phyloP scores from a whole-genome alignment of 768 basidiomycete species.

The Hygrophorus pudorinus region DNA sequence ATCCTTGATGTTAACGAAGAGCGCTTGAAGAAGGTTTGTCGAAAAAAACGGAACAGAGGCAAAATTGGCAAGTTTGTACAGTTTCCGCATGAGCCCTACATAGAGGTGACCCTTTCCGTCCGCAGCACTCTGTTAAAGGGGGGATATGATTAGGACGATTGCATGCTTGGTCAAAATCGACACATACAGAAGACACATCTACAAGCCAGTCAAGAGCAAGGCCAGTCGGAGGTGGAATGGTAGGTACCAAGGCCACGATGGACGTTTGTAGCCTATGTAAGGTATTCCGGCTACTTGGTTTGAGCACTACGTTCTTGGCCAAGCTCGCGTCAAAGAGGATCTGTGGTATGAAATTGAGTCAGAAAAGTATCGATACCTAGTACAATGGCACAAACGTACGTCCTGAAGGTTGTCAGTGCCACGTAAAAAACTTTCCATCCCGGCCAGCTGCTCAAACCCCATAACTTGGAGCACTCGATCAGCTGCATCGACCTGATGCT shows the following conservation, averaged over 20 bases:
- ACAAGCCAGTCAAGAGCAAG: conserved; percentile 44
- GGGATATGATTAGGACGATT: background rate
- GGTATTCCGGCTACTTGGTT: conserved; percentile 52
- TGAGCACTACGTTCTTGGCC: conserved; percentile 40
- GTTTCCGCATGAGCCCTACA: conserved; percentile 45
- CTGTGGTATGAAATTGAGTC: conserved; percentile 24
- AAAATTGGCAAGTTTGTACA: conserved; percentile 62
- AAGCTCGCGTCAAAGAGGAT: conserved; percentile 34
- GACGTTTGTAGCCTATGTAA: conserved; percentile 47
- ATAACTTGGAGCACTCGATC: conserved; percentile 36
- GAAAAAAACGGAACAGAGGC: conserved; percentile 39
- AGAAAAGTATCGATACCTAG: background rate
- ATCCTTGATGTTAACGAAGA: conserved; percentile 62
- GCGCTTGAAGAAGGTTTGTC: conserved; percentile 42
- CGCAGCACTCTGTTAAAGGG: conserved; percentile 6
- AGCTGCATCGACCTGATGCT: conserved; percentile 48
- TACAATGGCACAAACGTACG: conserved; percentile 15
- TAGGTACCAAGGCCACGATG: conserved; percentile 39
- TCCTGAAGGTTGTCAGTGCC: conserved; percentile 21
- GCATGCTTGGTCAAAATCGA: background rate
- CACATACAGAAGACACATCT: conserved; percentile 22
- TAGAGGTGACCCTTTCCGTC: conserved; percentile 30
- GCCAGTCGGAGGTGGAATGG: conserved; percentile 35
- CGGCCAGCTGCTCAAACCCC: conserved; percentile 33
- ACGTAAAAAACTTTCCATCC: conserved; percentile 29